phyloP scores from a whole-genome alignment of 495 filamentous ascomycete species.

The Xylaria telfairii region DNA sequence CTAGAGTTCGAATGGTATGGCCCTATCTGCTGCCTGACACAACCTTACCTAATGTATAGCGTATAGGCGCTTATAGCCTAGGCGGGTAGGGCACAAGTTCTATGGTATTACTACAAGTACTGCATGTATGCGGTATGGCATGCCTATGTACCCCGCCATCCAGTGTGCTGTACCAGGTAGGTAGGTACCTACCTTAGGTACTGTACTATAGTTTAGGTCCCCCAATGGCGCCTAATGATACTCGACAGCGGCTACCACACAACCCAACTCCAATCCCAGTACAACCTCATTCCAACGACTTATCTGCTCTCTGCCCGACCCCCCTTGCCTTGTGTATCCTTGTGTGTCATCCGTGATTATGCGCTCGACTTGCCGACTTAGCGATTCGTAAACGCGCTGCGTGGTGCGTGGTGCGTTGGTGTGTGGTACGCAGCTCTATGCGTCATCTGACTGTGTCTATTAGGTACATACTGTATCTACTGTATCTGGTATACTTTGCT shows the following conservation, averaged over 20 bases:
- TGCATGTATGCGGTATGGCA: too few species aligned
- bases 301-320: conserved; percentile 11
- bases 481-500: conserved; percentile 1
- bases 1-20: too few species aligned
- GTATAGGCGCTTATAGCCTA: conserved; percentile 17
- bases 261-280: conserved; percentile 27
- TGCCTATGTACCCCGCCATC: too few species aligned
- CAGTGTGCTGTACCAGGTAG: too few species aligned
- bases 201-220: not conserved
- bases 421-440: conserved; percentile 33
- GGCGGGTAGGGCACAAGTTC: too few species aligned
- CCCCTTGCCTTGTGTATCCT: conserved; percentile 5
- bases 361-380: conserved; percentile 26
- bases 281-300: conserved; percentile 21
- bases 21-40: too few species aligned
- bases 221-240: conserved; percentile 20
- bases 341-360: conserved; percentile 24
- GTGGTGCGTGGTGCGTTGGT: conserved; percentile 36
- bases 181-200: not conserved
- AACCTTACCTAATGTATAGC: not conserved
- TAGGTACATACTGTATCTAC: too few species aligned
- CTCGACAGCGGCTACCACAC: conserved; percentile 22
- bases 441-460: conserved; percentile 30
- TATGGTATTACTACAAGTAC: too few species aligned
- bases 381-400: conserved; percentile 35